Evolutionary conservation across 768 basidiomycete species (phyloP).

Genomic region (Russula sp.): DNA sequence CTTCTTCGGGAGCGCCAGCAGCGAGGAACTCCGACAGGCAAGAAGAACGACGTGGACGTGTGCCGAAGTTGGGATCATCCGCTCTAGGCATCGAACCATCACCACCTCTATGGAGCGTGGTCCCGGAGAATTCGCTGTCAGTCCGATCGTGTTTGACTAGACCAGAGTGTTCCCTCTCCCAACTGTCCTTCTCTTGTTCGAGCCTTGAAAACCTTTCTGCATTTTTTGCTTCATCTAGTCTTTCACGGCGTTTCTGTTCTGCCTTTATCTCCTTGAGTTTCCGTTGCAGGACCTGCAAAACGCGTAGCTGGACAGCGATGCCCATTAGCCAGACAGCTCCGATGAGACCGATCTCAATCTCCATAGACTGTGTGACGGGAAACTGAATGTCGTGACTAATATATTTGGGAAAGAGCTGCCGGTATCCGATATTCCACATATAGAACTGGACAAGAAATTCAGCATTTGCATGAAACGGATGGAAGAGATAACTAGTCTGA

Average conservation of each 20-base stretch:
- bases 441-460: slow-evolving; percentile 63
- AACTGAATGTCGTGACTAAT: slow-evolving; percentile 62
- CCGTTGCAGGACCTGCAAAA: slow-evolving; percentile 73
- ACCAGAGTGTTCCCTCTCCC: slow-evolving; percentile 83
- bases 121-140: slow-evolving; percentile 60
- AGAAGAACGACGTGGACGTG: slow-evolving; percentile 60
- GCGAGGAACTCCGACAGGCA: slow-evolving; percentile 73
- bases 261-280: slow-evolving; percentile 77
- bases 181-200: slow-evolving; percentile 68
- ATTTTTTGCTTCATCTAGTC: slow-evolving; percentile 72
- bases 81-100: slow-evolving; percentile 44
- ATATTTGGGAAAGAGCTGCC: slow-evolving; percentile 73
- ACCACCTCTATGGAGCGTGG: slow-evolving; percentile 62
- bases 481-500: slow-evolving; percentile 35
- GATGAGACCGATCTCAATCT: slow-evolving; percentile 88
- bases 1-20: slow-evolving; percentile 60
- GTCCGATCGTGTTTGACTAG: slow-evolving; percentile 57
- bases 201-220: slow-evolving; percentile 64
- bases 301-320: slow-evolving; percentile 83
- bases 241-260: slow-evolving; percentile 69
- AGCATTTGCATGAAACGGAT: slow-evolving; percentile 13
- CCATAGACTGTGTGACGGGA: slow-evolving; percentile 86
- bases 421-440: slow-evolving; percentile 92
- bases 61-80: slow-evolving; percentile 50
- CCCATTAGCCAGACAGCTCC: slow-evolving; percentile 83